Conservation (phyloP, 1,139 yeast genomes). For the Sugiyamaella sp. region DNA sequence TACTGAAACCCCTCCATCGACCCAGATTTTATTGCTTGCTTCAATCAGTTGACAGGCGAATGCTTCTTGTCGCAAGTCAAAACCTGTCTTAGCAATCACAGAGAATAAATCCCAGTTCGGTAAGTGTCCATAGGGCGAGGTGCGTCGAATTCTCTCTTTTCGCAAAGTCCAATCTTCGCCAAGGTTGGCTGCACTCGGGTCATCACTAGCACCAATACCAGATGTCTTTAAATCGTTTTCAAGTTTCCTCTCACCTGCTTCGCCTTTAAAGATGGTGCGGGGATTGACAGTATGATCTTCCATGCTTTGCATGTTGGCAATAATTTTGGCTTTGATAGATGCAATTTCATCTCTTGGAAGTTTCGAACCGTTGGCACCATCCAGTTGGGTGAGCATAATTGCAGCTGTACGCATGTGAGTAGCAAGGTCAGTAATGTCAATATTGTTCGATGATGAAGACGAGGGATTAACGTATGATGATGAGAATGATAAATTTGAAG, state of each 20-base stretch:
- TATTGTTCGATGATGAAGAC: constrained; percentile 12
- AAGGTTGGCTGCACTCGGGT: constrained; percentile 56
- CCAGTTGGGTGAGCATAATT: constrained; percentile 88
- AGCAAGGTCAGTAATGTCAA: constrained; percentile 57
- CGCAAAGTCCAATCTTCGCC: constrained; percentile 94
- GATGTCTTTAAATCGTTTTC: constrained; percentile 88
- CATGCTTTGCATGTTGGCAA: constrained; percentile 84
- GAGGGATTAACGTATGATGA: constrained; percentile 36
- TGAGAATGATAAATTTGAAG: constrained; percentile 43
- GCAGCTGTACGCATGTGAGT: constrained; percentile 96
- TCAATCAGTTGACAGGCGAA: constrained; percentile 93
- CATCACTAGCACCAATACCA: constrained; percentile 51
- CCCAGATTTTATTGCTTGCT: constrained; percentile 86
- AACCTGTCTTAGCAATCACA: constrained; percentile 94
- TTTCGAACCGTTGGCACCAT: constrained; percentile 61
- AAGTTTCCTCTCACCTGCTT: constrained; percentile 87
- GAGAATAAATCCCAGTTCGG: constrained; percentile 95
- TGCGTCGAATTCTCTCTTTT: constrained; percentile 72
- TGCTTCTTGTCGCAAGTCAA: constrained; percentile 94
- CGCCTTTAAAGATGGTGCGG: constrained; percentile 59
- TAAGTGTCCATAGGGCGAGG: constrained; percentile 80
- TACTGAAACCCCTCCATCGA: constrained; percentile 60
- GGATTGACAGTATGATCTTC: constrained; percentile 56
- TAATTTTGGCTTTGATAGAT: constrained; percentile 73
- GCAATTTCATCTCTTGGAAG: constrained; percentile 73